Evolutionary conservation across 495 filamentous ascomycete species (phyloP), one percentile per base, ranked within the genome.

Genomic region (Penicillium pancosmium): DNA sequence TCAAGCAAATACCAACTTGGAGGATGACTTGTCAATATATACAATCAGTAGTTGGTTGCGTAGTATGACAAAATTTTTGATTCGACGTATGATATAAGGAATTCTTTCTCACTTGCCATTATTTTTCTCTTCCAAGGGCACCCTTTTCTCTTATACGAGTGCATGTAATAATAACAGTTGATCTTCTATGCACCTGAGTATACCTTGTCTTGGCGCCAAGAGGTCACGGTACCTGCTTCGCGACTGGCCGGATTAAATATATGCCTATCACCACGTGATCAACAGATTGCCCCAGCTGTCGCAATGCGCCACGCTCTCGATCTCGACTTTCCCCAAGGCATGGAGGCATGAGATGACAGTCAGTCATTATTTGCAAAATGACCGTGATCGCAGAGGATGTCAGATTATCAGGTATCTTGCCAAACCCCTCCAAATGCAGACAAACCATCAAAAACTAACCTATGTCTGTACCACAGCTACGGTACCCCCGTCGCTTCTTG

Each of bases 201-300:
- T 23, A 23, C 2, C 8, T 31, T 40, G 36, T 40, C 36, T 40
- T 40, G 36, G 36, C 36, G 36, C 36, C 36, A 40, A 38, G 36
- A 38, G 6, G 9, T 27, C 1, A 4, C 4, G 0, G 27, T n/a
- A n/a, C n/a, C 27, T 5, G 36, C 15, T 4, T 21, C 23, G 12
- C 36, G 36, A n/a, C 36, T 40, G 15, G 27, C 41, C 46, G 46
- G 46, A 48, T 23, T 25, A 48, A 48, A 25, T 48, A 44, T 31
- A 27, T 33, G 4, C 34, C 50, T 68, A 70, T 70, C 67, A 50
- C 21, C 69, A 72, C 69, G 67, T 72, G 69, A 70, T 46, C 0
- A 3, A 1, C 2, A 43, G 67, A 72, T 69, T 21, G 21, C 41
- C 44, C 46, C 46, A 48, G 46, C 41, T 50, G 31, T 61, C 59